Conservation (phyloP, 2,329 filamentous ascomycete species). For the Emergomyces orientalis region DNA sequence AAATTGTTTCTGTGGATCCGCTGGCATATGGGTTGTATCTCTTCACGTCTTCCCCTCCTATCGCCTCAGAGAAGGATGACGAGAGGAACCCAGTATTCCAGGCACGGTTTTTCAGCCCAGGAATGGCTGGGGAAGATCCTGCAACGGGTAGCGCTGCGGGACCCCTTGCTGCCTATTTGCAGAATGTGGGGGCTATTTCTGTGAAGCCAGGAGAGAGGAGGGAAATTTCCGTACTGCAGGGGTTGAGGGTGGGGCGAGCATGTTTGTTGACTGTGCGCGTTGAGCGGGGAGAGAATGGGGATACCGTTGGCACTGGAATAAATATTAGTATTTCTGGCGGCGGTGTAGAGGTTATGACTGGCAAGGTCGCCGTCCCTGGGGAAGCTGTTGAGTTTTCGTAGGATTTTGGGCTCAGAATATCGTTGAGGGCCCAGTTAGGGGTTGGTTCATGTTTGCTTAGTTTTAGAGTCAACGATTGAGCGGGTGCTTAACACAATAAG, state of each 20-base stretch:
- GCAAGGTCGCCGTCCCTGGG: constrained; percentile 5
- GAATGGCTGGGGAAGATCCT: constrained; percentile 18
- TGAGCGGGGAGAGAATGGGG: neutral
- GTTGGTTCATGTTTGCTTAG: no score
- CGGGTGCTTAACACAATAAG: no score
- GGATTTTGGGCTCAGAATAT: neutral
- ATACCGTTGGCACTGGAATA: constrained; percentile 9
- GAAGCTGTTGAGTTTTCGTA: neutral
- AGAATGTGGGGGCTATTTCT: constrained; percentile 8
- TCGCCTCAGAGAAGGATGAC: neutral
- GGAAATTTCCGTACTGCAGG: constrained; percentile 15
- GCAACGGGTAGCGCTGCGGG: constrained; percentile 18
- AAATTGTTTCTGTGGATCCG: constrained; percentile 12
- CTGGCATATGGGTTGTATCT: constrained; percentile 16
- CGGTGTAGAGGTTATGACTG: constrained; percentile 9
- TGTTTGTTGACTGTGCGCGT: constrained; percentile 14
- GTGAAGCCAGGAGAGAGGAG: neutral
- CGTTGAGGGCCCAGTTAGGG: no score
- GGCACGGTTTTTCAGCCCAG: constrained; percentile 18
- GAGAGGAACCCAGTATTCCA: constrained; percentile 9
- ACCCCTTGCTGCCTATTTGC: constrained; percentile 16
- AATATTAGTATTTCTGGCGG: constrained; percentile 3
- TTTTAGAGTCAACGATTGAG: no score
- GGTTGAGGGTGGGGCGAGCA: constrained; percentile 14
- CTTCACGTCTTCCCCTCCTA: constrained; percentile 1